A percentile compares a stretch with the other conserved stretches of the same genome.
phyloP scores from a whole-genome alignment of 2,329 filamentous ascomycete genomes.

The Emericellopsis cladophorae region DNA sequence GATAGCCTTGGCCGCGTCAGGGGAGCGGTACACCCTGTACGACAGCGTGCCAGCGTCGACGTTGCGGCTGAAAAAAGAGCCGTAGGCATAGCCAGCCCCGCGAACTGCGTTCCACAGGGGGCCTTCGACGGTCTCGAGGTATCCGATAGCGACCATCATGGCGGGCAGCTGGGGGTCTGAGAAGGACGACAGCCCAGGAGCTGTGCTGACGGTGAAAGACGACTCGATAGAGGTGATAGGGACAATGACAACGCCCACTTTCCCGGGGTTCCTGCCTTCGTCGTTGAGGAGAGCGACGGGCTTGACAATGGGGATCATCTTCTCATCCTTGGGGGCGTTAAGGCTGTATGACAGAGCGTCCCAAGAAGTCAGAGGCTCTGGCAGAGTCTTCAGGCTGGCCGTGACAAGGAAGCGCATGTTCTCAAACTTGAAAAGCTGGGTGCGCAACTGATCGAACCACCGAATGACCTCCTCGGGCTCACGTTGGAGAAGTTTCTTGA shows the following conservation, averaged over 20 bases:
- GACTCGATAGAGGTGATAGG: slow-evolving; percentile 90
- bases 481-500: slow-evolving; percentile 68
- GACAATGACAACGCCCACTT: slow-evolving; percentile 62
- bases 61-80: slow-evolving; percentile 65
- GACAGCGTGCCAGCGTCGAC: slow-evolving; percentile 69
- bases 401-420: slow-evolving; percentile 82
- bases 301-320: slow-evolving; percentile 58
- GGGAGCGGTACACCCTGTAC: slow-evolving; percentile 81
- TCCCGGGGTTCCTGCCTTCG: slow-evolving; percentile 63
- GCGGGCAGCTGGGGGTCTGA: slow-evolving; percentile 68
- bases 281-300: slow-evolving; percentile 60
- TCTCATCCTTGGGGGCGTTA: slow-evolving; percentile 17
- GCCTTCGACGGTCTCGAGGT: slow-evolving; percentile 86
- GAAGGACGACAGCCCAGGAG: slow-evolving; percentile 62
- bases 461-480: slow-evolving; percentile 63
- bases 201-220: slow-evolving; percentile 70
- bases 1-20: slow-evolving; percentile 80
- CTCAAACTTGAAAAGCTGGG: slow-evolving; percentile 64
- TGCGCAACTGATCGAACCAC: slow-evolving; percentile 66
- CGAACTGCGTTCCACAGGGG: slow-evolving; percentile 90
- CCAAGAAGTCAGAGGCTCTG: slow-evolving; percentile 70
- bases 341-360: slow-evolving; percentile 31
- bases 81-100: slow-evolving; percentile 87
- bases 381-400: slow-evolving; percentile 63
- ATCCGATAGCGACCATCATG: slow-evolving; percentile 76